These are phyloP conservation scores for Boletus semigastroideus DNA, from an alignment of 1,284 basidiomycete genomes.

Conservation along the genomic window DNA sequence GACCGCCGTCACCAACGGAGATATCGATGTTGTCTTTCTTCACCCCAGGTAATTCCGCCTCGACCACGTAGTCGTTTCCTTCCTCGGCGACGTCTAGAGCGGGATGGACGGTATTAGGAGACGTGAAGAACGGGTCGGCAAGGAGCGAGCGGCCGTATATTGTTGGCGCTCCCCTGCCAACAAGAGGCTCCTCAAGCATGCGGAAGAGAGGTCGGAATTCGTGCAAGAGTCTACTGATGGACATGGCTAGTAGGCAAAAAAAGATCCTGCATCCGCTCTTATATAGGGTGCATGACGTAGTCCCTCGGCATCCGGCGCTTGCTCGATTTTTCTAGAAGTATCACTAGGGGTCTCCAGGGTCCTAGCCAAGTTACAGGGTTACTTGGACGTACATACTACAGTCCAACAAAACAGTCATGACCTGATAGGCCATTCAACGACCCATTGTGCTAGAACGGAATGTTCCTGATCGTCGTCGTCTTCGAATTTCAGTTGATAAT, in stretches of 20 bases:
- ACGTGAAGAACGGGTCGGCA: constrained; percentile 52
- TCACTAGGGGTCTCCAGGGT: constrained; percentile 14
- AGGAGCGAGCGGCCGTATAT: constrained; percentile 41
- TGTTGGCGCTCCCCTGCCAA: constrained; percentile 35
- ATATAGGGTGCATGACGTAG: constrained; percentile 27
- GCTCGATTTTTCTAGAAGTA: constrained; percentile 20
- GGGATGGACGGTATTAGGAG: constrained; percentile 41
- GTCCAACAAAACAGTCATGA: constrained; percentile 10
- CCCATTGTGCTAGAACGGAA: constrained; percentile 65
- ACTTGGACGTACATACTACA: not conserved
- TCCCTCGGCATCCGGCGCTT: constrained; percentile 11
- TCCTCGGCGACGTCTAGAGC: constrained; percentile 68
- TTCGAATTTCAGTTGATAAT: constrained; percentile 75
- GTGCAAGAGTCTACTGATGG: constrained; percentile 63
- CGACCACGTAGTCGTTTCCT: constrained; percentile 62
- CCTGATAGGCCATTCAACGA: constrained; percentile 69
- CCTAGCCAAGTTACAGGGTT: not conserved
- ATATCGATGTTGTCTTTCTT: constrained; percentile 76
- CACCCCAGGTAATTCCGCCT: constrained; percentile 77
- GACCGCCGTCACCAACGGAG: constrained; percentile 65
- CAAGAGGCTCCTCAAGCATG: constrained; percentile 64
- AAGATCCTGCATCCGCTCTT: not conserved
- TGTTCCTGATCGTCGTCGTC: constrained; percentile 82
- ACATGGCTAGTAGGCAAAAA: constrained; percentile 44
- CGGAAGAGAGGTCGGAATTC: constrained; percentile 76